Evolutionary conservation across 108 stramenopile species (phyloP).

Genomic region (Epithemia pelagica): DNA sequence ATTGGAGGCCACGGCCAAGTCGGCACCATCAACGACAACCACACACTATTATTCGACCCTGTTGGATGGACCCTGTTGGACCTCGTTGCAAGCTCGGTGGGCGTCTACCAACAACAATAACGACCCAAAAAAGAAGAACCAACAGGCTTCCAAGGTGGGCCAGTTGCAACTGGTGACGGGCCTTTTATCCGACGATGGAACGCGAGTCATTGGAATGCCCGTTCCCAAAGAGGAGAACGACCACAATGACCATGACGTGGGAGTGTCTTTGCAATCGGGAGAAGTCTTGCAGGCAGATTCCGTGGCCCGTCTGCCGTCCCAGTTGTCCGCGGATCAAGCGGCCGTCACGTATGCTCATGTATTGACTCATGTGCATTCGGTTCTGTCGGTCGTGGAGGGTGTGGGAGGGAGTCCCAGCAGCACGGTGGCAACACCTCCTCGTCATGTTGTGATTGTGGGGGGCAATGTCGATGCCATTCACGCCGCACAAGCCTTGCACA

Average conservation of each 20-base stretch:
- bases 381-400: slow-evolving; percentile 31
- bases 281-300: slow-evolving; percentile 25
- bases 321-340: slow-evolving; percentile 47
- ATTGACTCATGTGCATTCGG: slow-evolving; percentile 54
- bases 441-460: slow-evolving; percentile 62
- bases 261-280: not conserved
- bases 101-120: too few relatives aligned
- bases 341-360: slow-evolving; percentile 47
- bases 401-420: slow-evolving; percentile 46
- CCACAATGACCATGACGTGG: not conserved
- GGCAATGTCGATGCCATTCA: slow-evolving; percentile 63
- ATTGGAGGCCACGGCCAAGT: not conserved
- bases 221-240: not conserved
- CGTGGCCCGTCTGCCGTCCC: slow-evolving; percentile 42
- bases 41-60: not conserved
- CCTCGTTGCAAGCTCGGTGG: not conserved
- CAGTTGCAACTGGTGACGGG: not conserved
- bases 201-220: not conserved
- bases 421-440: not conserved
- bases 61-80: not conserved
- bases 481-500: slow-evolving; percentile 55
- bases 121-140: not conserved
- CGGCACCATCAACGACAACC: not conserved
- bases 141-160: not conserved
- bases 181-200: not conserved